Evolutionary conservation across 2,329 filamentous ascomycete species (phyloP).

Genomic region (Talaromyces sp.): DNA sequence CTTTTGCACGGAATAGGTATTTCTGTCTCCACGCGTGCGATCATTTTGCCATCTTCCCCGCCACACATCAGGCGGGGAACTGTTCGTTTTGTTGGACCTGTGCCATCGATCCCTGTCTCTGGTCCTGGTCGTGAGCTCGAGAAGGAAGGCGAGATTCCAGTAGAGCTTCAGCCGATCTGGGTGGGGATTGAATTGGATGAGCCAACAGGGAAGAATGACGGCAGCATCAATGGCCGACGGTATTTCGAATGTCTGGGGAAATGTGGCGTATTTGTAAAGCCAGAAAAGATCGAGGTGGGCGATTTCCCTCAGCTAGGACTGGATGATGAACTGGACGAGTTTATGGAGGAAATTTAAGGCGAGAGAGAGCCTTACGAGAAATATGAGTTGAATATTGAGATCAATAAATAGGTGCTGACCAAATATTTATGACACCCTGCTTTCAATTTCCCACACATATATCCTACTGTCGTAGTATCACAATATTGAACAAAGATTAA

Average conservation of each 20-base stretch:
- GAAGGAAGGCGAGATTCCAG: slow-evolving; percentile 22
- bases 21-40: slow-evolving; percentile 45
- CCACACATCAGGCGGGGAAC: slow-evolving; percentile 49
- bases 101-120: slow-evolving; percentile 42
- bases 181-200: slow-evolving; percentile 65
- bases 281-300: slow-evolving; percentile 64
- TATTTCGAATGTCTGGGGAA: slow-evolving; percentile 60
- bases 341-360: slow-evolving; percentile 58
- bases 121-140: slow-evolving; percentile 29
- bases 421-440: slow-evolving; percentile 6
- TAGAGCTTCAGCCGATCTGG: slow-evolving; percentile 49
- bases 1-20: slow-evolving; percentile 44
- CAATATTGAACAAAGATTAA: slow-evolving; percentile 10
- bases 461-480: slow-evolving; percentile 8
- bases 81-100: slow-evolving; percentile 46
- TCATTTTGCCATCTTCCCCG: slow-evolving; percentile 45
- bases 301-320: slow-evolving; percentile 57
- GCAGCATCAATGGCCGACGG: slow-evolving; percentile 51
- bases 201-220: slow-evolving; percentile 67
- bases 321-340: slow-evolving; percentile 57
- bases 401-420: background rate
- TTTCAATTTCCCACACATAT: background rate
- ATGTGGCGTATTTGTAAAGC: slow-evolving; percentile 63
- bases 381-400: background rate
- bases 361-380: background rate